Conservation (phyloP, 2,329 filamentous ascomycete species). For the Xylariaceae sp. region DNA sequence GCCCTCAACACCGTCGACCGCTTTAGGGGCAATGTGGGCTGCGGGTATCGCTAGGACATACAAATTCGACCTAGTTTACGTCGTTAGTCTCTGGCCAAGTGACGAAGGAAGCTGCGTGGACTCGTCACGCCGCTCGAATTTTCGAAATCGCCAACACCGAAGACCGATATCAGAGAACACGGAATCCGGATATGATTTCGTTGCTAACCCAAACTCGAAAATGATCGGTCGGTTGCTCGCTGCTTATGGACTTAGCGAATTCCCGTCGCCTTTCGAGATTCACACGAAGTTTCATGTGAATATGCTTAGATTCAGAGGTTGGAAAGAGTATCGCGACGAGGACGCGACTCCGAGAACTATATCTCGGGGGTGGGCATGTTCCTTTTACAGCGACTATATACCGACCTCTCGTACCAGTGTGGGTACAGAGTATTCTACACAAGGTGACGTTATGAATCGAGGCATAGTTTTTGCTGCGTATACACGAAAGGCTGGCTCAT, state of each 20-base stretch:
- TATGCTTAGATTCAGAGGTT: slow-evolving; percentile 52
- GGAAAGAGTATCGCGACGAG: slow-evolving; percentile 56
- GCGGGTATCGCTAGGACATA: slow-evolving; percentile 59
- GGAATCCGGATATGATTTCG: background rate
- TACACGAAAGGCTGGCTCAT: slow-evolving; percentile 48
- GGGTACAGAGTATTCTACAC: slow-evolving; percentile 17
- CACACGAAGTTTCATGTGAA: slow-evolving; percentile 52
- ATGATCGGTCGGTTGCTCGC: slow-evolving; percentile 56
- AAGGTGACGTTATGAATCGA: slow-evolving; percentile 42
- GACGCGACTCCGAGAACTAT: slow-evolving; percentile 48
- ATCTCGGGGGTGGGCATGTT: slow-evolving; percentile 54
- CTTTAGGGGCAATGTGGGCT: slow-evolving; percentile 56
- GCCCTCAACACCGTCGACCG: slow-evolving; percentile 46
- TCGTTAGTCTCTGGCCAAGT: slow-evolving; percentile 60
- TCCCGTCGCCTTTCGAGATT: slow-evolving; percentile 56
- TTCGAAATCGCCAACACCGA: slow-evolving; percentile 1
- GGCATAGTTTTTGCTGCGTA: slow-evolving; percentile 62
- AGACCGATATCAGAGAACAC: background rate
- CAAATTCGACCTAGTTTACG: slow-evolving; percentile 61
- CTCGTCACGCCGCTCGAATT: slow-evolving; percentile 21
- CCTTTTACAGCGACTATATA: slow-evolving; percentile 51
- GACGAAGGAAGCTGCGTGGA: slow-evolving; percentile 15
- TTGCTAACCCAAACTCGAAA: slow-evolving; percentile 19
- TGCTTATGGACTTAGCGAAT: slow-evolving; percentile 55
- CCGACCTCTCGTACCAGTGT: slow-evolving; percentile 26